phyloP scores from a whole-genome alignment of 2,329 filamentous ascomycete species.

The Fusarium albidum region DNA sequence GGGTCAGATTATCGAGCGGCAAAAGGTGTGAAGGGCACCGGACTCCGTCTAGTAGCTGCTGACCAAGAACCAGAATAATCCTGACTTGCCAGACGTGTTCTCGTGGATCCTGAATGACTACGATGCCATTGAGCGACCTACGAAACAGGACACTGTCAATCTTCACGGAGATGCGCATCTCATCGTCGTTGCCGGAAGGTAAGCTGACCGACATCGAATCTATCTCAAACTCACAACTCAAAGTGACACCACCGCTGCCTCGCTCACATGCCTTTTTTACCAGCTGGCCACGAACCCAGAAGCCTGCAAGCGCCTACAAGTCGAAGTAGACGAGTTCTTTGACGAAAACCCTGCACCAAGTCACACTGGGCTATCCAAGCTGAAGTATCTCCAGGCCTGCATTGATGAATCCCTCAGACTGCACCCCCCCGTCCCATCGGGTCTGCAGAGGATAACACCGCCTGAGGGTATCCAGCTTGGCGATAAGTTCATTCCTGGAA shows the following conservation, averaged over 20 bases:
- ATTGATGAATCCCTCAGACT: neutral
- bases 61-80: slow-evolving; percentile 5
- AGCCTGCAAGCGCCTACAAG: slow-evolving; percentile 5
- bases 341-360: slow-evolving; percentile 2
- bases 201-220: neutral
- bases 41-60: neutral
- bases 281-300: slow-evolving; percentile 40
- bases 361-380: neutral
- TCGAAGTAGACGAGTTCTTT: slow-evolving; percentile 2
- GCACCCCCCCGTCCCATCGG: slow-evolving; percentile 1
- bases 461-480: slow-evolving; percentile 8
- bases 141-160: slow-evolving; percentile 6
- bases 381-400: neutral
- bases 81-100: slow-evolving; percentile 5
- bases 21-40: neutral
- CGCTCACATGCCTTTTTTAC: slow-evolving; percentile 44
- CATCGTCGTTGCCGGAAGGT: slow-evolving; percentile 17
- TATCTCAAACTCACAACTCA: neutral
- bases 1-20: slow-evolving; percentile 1
- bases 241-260: slow-evolving; percentile 47
- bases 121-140: neutral
- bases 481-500: slow-evolving; percentile 11
- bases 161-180: slow-evolving; percentile 16
- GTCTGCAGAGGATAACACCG: slow-evolving; percentile 11
- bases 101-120: slow-evolving; percentile 12